Conservation (phyloP, 2,329 filamentous ascomycete genomes). For the Exophiala sideris region DNA sequence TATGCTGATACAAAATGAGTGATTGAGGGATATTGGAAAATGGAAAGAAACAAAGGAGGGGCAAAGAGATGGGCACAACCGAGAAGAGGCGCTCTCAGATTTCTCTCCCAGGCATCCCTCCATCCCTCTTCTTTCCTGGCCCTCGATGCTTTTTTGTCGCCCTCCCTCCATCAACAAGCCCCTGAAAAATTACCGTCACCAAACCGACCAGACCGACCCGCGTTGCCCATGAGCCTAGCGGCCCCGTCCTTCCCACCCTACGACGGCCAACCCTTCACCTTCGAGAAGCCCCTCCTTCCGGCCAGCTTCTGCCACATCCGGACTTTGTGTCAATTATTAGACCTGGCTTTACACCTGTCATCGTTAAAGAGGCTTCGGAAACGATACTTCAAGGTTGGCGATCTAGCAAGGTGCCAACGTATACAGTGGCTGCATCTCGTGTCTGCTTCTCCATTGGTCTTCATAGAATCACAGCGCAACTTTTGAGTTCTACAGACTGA, state of each 20-base stretch:
- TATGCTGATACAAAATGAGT: conserved; percentile 6
- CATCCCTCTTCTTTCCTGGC: conserved; percentile 29
- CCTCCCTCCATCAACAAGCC: conserved; percentile 5
- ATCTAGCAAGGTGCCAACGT: too few species aligned
- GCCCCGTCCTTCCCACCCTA: conserved; percentile 1
- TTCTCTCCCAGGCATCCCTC: conserved; percentile 2
- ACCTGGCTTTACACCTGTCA: neutral
- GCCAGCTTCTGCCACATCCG: conserved; percentile 6
- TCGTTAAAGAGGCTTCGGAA: too few species aligned
- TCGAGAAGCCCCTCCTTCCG: conserved; percentile 10
- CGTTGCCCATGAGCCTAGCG: conserved; percentile 5
- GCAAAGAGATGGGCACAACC: conserved; percentile 10
- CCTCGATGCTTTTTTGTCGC: conserved; percentile 34
- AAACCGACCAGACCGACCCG: conserved; percentile 8
- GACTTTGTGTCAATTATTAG: neutral
- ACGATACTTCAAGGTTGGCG: too few species aligned
- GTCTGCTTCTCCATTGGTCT: too few species aligned
- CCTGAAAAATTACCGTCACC: conserved; percentile 16
- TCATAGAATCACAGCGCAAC: neutral
- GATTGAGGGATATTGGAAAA: conserved; percentile 2
- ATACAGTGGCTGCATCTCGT: too few species aligned
- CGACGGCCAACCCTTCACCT: conserved; percentile 3
- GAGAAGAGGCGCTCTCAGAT: conserved; percentile 11
- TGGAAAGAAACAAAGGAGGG: conserved; percentile 20
- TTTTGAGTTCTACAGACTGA: neutral